These are phyloP conservation scores for Inga oerstediana DNA, from an alignment of 306 rosid genomes.

Conservation along the genomic window DNA sequence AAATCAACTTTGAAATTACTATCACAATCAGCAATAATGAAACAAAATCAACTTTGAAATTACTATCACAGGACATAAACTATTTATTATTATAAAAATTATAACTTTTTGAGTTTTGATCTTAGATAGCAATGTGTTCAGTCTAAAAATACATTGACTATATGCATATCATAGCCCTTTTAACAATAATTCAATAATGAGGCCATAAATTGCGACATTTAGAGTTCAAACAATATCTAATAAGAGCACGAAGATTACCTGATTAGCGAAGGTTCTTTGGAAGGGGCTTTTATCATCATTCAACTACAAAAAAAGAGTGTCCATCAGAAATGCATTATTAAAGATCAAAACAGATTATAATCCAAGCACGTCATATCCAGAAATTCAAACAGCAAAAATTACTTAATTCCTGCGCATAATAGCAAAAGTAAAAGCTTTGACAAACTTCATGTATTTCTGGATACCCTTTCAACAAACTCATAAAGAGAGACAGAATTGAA, in stretches of 20 bases:
- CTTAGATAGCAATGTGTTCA: background rate
- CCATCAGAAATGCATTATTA: conserved; percentile 30
- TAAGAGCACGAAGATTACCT: conserved; percentile 51
- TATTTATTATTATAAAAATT: background rate
- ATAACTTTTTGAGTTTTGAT: background rate
- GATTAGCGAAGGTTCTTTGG: conserved; percentile 85
- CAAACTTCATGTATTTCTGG: conserved; percentile 2
- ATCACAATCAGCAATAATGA: background rate
- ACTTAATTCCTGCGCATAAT: background rate
- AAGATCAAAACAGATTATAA: conserved; percentile 5
- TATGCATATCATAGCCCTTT: background rate
- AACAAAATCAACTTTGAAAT: conserved; percentile 9
- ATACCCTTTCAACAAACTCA: background rate
- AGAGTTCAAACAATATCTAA: conserved; percentile 24
- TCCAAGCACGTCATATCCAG: background rate
- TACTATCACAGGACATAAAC: background rate
- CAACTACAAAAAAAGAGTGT: conserved; percentile 52
- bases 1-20: conserved; percentile 2
- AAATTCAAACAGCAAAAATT: conserved; percentile 7
- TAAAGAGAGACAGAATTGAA: background rate
- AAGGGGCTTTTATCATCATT: conserved; percentile 89
- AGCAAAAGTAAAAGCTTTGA: background rate
- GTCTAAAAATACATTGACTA: background rate
- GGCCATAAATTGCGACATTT: conserved; percentile 2
- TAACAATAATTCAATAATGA: conserved; percentile 1